A percentile compares a stretch with the other conserved stretches of the same genome.
phyloP scores from a whole-genome alignment of 169 alveolate genomes.

The Theileria orientalis region DNA sequence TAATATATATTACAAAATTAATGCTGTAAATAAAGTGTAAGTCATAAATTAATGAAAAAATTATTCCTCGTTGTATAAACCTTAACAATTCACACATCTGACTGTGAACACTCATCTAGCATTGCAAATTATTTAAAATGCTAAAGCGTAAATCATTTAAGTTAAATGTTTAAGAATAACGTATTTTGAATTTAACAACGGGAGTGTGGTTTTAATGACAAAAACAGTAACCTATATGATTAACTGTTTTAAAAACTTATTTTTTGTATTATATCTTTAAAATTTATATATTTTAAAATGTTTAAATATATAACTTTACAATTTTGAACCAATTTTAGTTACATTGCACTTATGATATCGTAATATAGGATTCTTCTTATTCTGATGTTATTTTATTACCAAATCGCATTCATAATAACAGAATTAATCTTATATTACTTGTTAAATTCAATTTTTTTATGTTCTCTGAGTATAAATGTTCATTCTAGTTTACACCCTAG shows the following conservation, averaged over 20 bases:
- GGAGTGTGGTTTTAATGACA: too few species aligned
- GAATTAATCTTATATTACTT: too few species aligned
- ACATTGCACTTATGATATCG: not conserved
- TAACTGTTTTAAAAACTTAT: not conserved
- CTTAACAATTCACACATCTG: too few species aligned
- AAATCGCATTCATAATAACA: not conserved
- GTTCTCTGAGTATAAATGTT: not conserved
- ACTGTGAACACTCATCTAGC: too few species aligned
- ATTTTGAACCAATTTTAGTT: not conserved
- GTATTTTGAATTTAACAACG: too few species aligned
- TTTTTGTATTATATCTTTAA: not conserved
- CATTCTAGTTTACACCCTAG: not conserved
- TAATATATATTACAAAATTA: too few species aligned
- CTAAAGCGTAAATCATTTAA: too few species aligned
- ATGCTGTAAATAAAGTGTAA: too few species aligned
- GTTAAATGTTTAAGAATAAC: too few species aligned
- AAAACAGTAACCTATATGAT: not conserved
- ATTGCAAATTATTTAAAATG: too few species aligned
- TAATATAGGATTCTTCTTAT: not conserved
- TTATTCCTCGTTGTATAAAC: too few species aligned
- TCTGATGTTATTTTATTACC: slow-evolving; percentile 1
- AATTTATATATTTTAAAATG: not conserved
- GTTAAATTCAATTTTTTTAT: not conserved
- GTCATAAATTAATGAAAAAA: too few species aligned
- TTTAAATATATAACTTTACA: not conserved